Evolutionary conservation across 257 asterid genomes (phyloP).

Genomic region (Plantago ovata): DNA sequence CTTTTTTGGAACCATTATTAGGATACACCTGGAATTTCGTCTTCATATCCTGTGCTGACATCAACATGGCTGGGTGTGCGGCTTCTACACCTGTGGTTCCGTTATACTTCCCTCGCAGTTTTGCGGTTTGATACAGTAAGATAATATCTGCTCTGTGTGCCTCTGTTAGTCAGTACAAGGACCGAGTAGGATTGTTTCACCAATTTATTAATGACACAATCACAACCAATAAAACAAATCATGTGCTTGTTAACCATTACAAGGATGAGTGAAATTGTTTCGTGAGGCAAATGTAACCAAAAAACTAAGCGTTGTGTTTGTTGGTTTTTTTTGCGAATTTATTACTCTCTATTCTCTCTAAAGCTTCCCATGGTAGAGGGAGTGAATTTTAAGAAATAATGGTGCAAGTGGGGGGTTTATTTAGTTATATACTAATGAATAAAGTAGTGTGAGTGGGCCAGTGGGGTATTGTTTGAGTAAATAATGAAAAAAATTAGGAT

Average conservation of each 20-base stretch:
- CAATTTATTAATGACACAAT: neutral
- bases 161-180: neutral
- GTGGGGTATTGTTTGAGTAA: too few relatives aligned
- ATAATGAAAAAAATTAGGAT: too few relatives aligned
- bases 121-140: conserved; percentile 80
- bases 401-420: too few relatives aligned
- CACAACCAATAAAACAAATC: neutral
- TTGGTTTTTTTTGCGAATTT: too few relatives aligned
- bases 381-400: too few relatives aligned
- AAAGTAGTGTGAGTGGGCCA: too few relatives aligned
- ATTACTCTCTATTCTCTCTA: too few relatives aligned
- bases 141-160: conserved; percentile 13
- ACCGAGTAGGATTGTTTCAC: neutral
- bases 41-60: conserved; percentile 59
- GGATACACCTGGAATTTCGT: conserved; percentile 72
- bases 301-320: too few relatives aligned
- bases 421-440: too few relatives aligned
- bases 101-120: conserved; percentile 83
- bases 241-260: neutral
- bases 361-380: too few relatives aligned
- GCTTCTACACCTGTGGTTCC: conserved; percentile 88
- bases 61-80: conserved; percentile 75
- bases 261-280: neutral
- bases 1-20: conserved; percentile 41
- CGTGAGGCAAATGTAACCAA: too few relatives aligned